Conservation (phyloP, 208 protist species). For the Leishmania mexicana region DNA sequence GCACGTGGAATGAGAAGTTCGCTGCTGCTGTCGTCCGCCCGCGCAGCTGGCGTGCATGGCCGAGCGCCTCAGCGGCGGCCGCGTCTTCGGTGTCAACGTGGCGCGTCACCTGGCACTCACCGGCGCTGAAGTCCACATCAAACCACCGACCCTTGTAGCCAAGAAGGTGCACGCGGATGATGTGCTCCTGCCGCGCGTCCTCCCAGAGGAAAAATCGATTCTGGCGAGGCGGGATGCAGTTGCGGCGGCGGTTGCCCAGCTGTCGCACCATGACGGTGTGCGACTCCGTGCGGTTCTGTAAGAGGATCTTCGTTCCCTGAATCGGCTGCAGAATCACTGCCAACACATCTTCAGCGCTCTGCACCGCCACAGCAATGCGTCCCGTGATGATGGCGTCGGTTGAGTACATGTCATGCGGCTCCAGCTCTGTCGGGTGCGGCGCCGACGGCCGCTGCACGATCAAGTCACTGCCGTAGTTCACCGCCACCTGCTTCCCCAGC, state of each 20-base stretch:
- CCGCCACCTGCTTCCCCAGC: conserved; percentile 34
- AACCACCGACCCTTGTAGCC: conserved; percentile 76
- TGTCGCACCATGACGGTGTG: conserved; percentile 67
- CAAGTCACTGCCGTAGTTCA: conserved; percentile 46
- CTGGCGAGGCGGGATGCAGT: conserved; percentile 60
- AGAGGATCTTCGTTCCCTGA: conserved; percentile 62
- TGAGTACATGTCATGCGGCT: conserved; percentile 30
- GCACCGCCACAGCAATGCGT: conserved; percentile 63
- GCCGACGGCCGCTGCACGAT: conserved; percentile 32
- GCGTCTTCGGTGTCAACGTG: conserved; percentile 29
- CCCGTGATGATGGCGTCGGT: conserved; percentile 70
- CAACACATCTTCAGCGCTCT: conserved; percentile 59
- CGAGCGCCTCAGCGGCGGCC: conserved; percentile 19
- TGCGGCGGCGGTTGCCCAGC: conserved; percentile 60
- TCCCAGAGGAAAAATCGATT: conserved; percentile 87
- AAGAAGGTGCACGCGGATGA: conserved; percentile 61
- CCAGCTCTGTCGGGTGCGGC: conserved; percentile 24
- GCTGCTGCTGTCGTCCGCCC: conserved; percentile 1
- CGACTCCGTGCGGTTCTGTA: conserved; percentile 69
- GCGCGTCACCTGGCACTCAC: conserved; percentile 60
- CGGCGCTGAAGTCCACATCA: conserved; percentile 77
- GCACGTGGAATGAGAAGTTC: conserved; percentile 52
- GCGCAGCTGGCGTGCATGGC: conserved; percentile 21
- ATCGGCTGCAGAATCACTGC: conserved; percentile 59
- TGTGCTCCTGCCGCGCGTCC: conserved; percentile 53